Conservation (phyloP, 176 grass and related monocot species). For the Leersia perrieri region DNA sequence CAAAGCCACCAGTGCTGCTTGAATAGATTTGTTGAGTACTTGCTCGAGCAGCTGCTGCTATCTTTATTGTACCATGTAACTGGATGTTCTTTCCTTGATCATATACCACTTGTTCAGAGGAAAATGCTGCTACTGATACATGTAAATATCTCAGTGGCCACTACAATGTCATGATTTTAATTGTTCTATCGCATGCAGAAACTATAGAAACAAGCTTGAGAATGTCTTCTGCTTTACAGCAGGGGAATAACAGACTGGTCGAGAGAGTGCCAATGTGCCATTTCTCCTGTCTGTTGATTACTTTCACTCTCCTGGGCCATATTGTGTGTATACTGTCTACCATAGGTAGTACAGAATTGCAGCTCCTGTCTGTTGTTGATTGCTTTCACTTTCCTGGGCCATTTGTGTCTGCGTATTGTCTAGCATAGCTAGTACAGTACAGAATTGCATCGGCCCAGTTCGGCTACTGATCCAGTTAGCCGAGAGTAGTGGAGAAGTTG, state of each 20-base stretch:
- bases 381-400: too few species aligned
- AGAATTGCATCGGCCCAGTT: background rate
- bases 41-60: constrained; percentile 24
- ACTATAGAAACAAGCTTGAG: background rate
- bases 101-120: background rate
- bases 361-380: background rate
- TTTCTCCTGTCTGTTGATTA: too few species aligned
- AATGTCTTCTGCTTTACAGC: too few species aligned
- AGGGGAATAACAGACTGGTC: too few species aligned
- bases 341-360: background rate
- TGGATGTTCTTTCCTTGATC: constrained; percentile 21
- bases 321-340: too few species aligned
- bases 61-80: constrained; percentile 28
- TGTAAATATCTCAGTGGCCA: background rate
- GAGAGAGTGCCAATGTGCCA: too few species aligned
- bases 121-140: background rate
- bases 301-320: too few species aligned
- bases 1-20: constrained; percentile 13
- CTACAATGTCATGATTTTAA: background rate
- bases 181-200: background rate
- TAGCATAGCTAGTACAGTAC: too few species aligned
- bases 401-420: too few species aligned
- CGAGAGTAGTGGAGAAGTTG: background rate
- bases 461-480: background rate
- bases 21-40: constrained; percentile 12